Base-by-base conservation (phyloP, 257 asterid species). In the Verbena officinalis region DNA sequence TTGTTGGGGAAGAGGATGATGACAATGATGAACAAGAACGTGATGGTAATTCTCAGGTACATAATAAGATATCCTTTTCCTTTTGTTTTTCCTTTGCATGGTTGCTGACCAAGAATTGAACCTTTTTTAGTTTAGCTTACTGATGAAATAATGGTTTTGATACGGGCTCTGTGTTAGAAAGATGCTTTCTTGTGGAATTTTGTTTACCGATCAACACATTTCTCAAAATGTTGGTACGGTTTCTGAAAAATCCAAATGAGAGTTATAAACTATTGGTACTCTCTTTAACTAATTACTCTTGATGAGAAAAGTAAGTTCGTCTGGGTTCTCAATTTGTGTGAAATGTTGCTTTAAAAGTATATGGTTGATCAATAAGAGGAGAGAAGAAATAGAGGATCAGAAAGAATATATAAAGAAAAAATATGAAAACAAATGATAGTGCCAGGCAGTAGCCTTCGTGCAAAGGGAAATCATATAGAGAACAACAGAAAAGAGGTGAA, bases 21-120 rank as follows among this genome's bases (percentile, higher is more conserved):
- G 82, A 78, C 19, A 76, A 69, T 20, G 82, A 84, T 17, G 86
- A 77, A 27, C 90, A 80, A 17, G 92, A 82, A 51, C 78, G 64
- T 64, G 90, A 76, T 69, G 87, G 70, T 65, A 64, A 80, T 87
- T 72, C 81, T 75, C 95, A 78, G 96, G 98, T 92, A 78, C 38
- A 14, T 59, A 36, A 36, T 7, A 36, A 9, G 40, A 3, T 36
- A 36, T 52, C 59, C 59, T 23, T 65, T 22, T 65, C 23, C 36
- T 17, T 46, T 30, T 38, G 21, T 46, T 55, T 65, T 59, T 15
- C 60, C 39, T 73, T 62, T 36, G 15, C 34, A 12, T 23, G 36
- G 12, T 13, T 49, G 3, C 15, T 49, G 34, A 49, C 16, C 43
- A 52, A 21, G 44, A 51, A 55, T 30, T 7, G 65, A 31, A 50